Evolutionary conservation across 345 rosid genomes (phyloP).

Genomic region (Rubroshorea leprosula): DNA sequence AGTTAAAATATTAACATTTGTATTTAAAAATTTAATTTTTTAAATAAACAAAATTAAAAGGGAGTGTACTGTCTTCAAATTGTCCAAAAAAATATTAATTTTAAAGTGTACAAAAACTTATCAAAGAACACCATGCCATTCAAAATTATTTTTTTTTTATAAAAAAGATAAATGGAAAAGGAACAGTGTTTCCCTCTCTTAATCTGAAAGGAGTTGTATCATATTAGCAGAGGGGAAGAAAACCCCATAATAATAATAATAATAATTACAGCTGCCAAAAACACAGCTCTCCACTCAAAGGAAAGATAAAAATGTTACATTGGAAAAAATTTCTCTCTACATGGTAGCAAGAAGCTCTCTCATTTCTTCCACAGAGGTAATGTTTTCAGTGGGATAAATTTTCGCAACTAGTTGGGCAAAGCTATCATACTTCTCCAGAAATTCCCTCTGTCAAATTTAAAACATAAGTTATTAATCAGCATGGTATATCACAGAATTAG

Average conservation of each 20-base stretch:
- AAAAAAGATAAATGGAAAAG: too few species aligned
- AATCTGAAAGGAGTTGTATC: background rate
- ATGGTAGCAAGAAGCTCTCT: constrained; percentile 71
- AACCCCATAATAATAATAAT: background rate
- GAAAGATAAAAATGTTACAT: background rate
- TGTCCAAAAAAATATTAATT: too few species aligned
- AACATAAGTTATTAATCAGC: constrained; percentile 1
- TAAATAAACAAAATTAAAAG: too few species aligned
- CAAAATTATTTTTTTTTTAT: too few species aligned
- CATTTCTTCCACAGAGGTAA: constrained; percentile 74
- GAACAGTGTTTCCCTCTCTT: too few species aligned
- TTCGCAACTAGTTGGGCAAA: constrained; percentile 83
- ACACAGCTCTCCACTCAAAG: constrained; percentile 15
- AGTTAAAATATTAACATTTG: too few species aligned
- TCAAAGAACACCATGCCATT: too few species aligned
- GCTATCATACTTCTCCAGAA: constrained; percentile 91
- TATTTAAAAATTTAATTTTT: too few species aligned
- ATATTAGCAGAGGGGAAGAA: background rate
- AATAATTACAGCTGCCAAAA: constrained; percentile 24
- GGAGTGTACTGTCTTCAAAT: too few species aligned
- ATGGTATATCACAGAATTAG: background rate
- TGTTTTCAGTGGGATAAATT: constrained; percentile 74
- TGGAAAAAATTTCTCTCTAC: constrained; percentile 29
- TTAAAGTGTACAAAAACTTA: too few species aligned
- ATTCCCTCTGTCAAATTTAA: constrained; percentile 69